Evolutionary conservation across 2,329 filamentous ascomycete species (phyloP).

Genomic region (Fusarium sp.): DNA sequence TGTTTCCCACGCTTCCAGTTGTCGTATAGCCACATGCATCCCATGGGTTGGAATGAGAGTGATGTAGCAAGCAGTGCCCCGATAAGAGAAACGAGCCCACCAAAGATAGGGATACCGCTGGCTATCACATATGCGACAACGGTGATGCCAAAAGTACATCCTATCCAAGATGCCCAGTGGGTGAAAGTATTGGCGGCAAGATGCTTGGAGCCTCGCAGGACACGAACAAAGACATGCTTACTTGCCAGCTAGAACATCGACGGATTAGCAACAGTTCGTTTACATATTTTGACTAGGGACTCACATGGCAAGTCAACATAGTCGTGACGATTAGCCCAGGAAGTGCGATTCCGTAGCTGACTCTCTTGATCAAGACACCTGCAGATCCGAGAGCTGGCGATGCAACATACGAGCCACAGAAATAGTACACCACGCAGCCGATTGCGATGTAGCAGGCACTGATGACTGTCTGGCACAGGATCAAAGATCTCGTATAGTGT

Average conservation of each 20-base stretch:
- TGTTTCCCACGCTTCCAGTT: slow-evolving; percentile 27
- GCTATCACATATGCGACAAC: slow-evolving; percentile 41
- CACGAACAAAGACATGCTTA: slow-evolving; percentile 4
- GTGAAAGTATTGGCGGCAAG: slow-evolving; percentile 38
- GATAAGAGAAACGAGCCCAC: slow-evolving; percentile 37
- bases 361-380: slow-evolving; percentile 51
- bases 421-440: slow-evolving; percentile 54
- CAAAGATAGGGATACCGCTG: slow-evolving; percentile 33
- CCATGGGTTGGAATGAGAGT: slow-evolving; percentile 41
- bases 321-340: slow-evolving; percentile 40
- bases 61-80: slow-evolving; percentile 41
- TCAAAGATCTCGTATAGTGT: slow-evolving; percentile 28
- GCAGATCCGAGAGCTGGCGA: slow-evolving; percentile 57
- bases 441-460: slow-evolving; percentile 46
- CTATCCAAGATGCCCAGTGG: slow-evolving; percentile 45
- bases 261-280: background rate
- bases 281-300: too few species aligned
- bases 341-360: slow-evolving; percentile 50
- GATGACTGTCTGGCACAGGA: slow-evolving; percentile 40
- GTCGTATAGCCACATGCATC: slow-evolving; percentile 43
- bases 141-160: slow-evolving; percentile 36
- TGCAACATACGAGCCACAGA: slow-evolving; percentile 55
- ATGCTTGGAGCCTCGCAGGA: slow-evolving; percentile 42
- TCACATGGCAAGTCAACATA: slow-evolving; percentile 37
- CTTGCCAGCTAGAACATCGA: background rate